Evolutionary conservation across 1,139 yeast genomes (phyloP).

Genomic region (Hyphopichia khmerensis): DNA sequence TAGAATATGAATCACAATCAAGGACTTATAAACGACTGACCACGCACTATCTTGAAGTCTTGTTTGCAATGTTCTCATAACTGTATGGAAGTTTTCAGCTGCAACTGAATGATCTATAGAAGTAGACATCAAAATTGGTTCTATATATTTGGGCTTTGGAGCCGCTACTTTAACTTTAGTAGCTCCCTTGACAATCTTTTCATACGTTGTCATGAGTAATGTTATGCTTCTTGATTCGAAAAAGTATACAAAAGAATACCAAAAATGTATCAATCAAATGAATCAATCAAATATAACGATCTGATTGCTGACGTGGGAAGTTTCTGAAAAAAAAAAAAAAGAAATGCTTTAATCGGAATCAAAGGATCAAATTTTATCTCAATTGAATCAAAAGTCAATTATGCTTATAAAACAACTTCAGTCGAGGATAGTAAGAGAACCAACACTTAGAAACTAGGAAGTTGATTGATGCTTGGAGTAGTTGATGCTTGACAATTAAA

Average conservation of each 20-base stretch:
- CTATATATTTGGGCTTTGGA: slow-evolving; percentile 92
- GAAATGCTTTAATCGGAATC: background rate
- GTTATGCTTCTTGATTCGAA: no score
- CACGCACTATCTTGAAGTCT: slow-evolving; percentile 80
- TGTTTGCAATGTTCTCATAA: slow-evolving; percentile 60
- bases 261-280: no score
- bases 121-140: slow-evolving; percentile 86
- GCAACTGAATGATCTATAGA: slow-evolving; percentile 36
- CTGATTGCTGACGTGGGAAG: background rate
- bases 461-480: no score
- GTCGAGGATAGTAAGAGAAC: no score
- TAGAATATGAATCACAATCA: slow-evolving; percentile 86
- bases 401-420: no score
- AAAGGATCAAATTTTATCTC: no score
- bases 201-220: slow-evolving; percentile 42
- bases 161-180: slow-evolving; percentile 79
- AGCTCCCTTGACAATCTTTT: slow-evolving; percentile 49
- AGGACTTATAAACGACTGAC: slow-evolving; percentile 85
- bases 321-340: background rate
- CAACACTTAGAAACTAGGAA: no score
- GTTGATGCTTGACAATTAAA: no score
- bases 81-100: slow-evolving; percentile 61
- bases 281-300: no score
- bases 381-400: no score
- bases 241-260: no score